Base-by-base conservation (phyloP, 805 yeast species). In the Starmerella powellii region DNA sequence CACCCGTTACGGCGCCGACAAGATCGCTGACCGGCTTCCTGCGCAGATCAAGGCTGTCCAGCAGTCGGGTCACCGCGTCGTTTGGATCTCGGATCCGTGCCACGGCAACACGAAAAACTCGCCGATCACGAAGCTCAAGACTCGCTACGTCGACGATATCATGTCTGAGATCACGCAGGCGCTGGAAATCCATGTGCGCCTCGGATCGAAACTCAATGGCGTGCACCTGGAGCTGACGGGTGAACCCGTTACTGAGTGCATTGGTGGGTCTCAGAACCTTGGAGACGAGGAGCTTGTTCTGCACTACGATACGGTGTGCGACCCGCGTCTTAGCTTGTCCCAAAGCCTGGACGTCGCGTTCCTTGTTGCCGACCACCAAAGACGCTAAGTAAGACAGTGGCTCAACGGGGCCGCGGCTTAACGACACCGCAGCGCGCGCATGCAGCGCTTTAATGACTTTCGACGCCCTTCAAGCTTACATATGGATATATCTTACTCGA, bases 51-150 rank as follows among this genome's bases (percentile, higher is more conserved):
- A 48, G 38, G 69, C 68, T 1, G 69, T 65, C 10, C 49, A 56
- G 42, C 39, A 47, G 19, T 56, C 67, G 1, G 59, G 59, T 6
- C 70, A 65, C 53, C 56, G 55, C 43, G 66, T 62, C 3, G 70
- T 66, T 17, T 65, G 70, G 70, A 61, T 65, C 43, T 62, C 63
- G 15, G 70, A 65, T 44, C 70, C 70, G 2, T 66, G 70, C 55
- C 70, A 65, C 35, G 70, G 70, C 4, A 65, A 65, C 49, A 65
- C 70, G 28, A 62, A 64, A 47, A 55, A 60, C 4, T 59, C 66
- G 3, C 63, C 64, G 2, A 56, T 50, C 28, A 53, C 65, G 16
- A 61, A 62, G 34, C 56, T 64, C 36, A 65, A 65, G 53, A 65
- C 70, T 8, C 52, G 70, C 32, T 64, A 65, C 48, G 62, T 65